Percentiles rank a stretch among this genome's conserved stretches.
phyloP scores from a whole-genome alignment of 2,329 filamentous ascomycete genomes.

The Mycosphaerella sp. region DNA sequence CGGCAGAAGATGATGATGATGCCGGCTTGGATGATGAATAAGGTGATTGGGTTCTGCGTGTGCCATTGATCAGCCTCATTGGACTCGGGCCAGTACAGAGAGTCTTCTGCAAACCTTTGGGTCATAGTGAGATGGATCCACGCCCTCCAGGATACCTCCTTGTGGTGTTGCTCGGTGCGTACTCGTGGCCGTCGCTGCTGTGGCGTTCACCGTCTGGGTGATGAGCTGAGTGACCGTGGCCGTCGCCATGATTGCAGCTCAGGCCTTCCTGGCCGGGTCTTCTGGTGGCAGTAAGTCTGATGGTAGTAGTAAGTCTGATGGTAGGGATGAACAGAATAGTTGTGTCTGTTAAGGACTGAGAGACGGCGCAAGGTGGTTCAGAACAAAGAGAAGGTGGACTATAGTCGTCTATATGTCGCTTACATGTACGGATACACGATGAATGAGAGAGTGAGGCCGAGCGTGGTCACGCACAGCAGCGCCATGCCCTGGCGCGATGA shows the following conservation, averaged over 20 bases:
- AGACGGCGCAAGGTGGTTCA: background rate
- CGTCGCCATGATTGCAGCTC: conserved; percentile 16
- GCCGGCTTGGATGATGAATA: conserved; percentile 69
- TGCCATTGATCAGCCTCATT: background rate
- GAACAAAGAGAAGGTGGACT: background rate
- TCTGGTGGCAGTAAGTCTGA: background rate
- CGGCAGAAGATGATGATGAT: conserved; percentile 73
- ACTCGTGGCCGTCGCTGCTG: conserved; percentile 21
- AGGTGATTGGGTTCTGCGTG: conserved; percentile 57
- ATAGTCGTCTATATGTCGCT: too few species aligned
- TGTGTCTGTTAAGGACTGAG: background rate
- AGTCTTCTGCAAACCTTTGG: conserved; percentile 39
- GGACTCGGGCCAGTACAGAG: background rate
- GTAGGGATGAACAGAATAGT: background rate
- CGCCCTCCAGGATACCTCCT: conserved; percentile 65
- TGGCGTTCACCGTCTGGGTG: conserved; percentile 19
- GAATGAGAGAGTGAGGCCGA: conserved; percentile 6
- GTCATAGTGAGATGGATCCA: conserved; percentile 63
- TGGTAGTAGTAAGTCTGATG: background rate
- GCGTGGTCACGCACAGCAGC: background rate
- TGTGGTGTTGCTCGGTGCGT: conserved; percentile 47
- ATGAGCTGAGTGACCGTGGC: conserved; percentile 20
- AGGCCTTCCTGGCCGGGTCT: background rate
- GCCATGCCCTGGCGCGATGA: conserved; percentile 1
- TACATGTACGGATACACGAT: too few species aligned